Conservation (phyloP, 768 basidiomycete genomes). For the Mycena alexandri region DNA sequence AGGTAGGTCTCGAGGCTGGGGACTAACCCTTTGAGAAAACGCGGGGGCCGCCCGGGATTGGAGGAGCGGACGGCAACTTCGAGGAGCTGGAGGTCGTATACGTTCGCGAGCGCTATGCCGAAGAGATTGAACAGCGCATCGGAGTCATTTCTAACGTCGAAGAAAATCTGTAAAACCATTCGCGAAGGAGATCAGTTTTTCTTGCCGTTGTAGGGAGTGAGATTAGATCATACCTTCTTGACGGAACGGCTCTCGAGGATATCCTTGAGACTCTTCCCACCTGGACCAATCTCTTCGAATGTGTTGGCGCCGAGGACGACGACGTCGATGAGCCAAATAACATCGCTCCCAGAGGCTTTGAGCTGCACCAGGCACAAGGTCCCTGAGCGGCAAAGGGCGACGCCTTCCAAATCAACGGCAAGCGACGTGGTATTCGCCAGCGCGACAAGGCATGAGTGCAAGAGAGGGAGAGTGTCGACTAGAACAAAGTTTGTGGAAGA, state of each 20-base stretch:
- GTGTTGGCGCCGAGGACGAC: slow-evolving; percentile 44
- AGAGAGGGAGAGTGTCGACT: slow-evolving; percentile 26
- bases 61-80: slow-evolving; percentile 47
- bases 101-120: slow-evolving; percentile 44
- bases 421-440: slow-evolving; percentile 32
- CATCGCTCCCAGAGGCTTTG: slow-evolving; percentile 41
- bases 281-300: slow-evolving; percentile 43
- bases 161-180: slow-evolving; percentile 45
- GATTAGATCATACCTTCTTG: slow-evolving; percentile 40
- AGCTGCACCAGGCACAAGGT: slow-evolving; percentile 49
- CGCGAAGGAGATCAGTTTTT: background rate
- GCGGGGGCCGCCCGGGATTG: slow-evolving; percentile 30
- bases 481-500: slow-evolving; percentile 13
- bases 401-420: slow-evolving; percentile 53
- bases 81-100: slow-evolving; percentile 50
- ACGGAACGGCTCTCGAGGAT: slow-evolving; percentile 40
- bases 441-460: slow-evolving; percentile 22
- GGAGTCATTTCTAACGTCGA: slow-evolving; percentile 51
- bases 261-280: slow-evolving; percentile 41
- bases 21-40: slow-evolving; percentile 44
- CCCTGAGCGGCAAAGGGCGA: slow-evolving; percentile 48
- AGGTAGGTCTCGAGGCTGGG: slow-evolving; percentile 43
- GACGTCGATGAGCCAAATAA: slow-evolving; percentile 53
- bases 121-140: slow-evolving; percentile 49
- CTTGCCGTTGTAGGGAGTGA: background rate